A percentile compares a stretch with the other conserved stretches of the same genome.
phyloP scores from a whole-genome alignment of 75 land plant species.

The Selaginella moellendorffii region DNA sequence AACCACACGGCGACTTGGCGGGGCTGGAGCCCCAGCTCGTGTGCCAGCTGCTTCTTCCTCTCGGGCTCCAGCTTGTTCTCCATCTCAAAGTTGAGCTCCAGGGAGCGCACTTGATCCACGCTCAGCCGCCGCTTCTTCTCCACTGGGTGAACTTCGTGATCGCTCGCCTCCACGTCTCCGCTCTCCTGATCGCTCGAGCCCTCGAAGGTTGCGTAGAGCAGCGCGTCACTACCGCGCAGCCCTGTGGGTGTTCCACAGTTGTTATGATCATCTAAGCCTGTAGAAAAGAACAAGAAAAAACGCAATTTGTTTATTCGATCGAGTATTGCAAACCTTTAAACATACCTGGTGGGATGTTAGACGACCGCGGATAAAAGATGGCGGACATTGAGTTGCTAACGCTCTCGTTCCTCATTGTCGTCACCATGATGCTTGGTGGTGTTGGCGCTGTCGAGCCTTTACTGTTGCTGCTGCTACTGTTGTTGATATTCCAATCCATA shows the following conservation, averaged over 20 bases:
- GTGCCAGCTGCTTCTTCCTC: neutral
- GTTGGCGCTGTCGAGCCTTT: neutral
- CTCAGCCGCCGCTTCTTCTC: neutral
- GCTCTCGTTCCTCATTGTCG: neutral
- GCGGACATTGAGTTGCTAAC: neutral
- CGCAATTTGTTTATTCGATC: too few species aligned
- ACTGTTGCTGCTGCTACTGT: neutral
- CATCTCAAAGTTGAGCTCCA: neutral
- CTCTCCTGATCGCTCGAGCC: neutral
- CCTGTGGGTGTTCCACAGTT: too few species aligned
- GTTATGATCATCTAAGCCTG: neutral
- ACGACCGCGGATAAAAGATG: neutral
- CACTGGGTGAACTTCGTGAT: neutral
- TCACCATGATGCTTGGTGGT: neutral
- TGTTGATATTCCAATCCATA: neutral
- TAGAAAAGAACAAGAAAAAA: neutral
- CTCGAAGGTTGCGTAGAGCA: neutral
- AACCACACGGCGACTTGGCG: neutral
- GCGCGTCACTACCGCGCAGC: neutral
- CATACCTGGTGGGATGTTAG: neutral
- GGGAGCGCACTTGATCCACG: neutral
- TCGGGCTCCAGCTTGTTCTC: constrained; percentile 1
- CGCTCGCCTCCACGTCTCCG: neutral
- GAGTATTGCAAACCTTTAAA: too few species aligned
- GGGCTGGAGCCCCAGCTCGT: neutral